These are phyloP conservation scores for Dictyostelium firmibasis DNA, from an alignment of 78 protist species.

Conservation along the genomic window DNA sequence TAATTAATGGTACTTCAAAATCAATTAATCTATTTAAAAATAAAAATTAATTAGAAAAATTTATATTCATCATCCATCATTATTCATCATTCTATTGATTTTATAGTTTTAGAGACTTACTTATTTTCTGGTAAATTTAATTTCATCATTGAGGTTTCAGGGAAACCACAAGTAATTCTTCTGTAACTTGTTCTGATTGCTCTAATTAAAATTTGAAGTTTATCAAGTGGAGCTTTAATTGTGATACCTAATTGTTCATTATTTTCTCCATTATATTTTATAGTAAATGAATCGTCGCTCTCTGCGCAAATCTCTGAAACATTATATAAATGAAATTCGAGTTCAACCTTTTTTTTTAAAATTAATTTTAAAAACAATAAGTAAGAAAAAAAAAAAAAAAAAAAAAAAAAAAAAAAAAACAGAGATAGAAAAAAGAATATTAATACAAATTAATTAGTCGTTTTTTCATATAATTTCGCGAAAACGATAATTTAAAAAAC, in stretches of 20 bases:
- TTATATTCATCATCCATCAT: too few species aligned
- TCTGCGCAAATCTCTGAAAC: slow-evolving; percentile 37
- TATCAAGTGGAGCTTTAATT: slow-evolving; percentile 37
- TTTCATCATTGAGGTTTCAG: slow-evolving; percentile 1
- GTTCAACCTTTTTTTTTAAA: slow-evolving; percentile 24
- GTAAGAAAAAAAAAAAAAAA: not conserved
- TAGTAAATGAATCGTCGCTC: not conserved
- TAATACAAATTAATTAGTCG: too few species aligned
- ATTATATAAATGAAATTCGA: slow-evolving; percentile 59
- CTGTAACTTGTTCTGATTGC: slow-evolving; percentile 69
- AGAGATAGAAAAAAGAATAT: too few species aligned
- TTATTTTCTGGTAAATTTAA: slow-evolving; percentile 31
- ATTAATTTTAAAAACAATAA: too few species aligned
- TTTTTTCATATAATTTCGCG: too few species aligned
- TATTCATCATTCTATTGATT: too few species aligned
- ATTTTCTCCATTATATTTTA: slow-evolving; percentile 24
- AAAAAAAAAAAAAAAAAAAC: not conserved
- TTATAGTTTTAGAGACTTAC: not conserved
- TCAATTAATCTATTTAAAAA: not conserved
- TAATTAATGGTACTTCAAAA: not conserved
- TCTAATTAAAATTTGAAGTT: slow-evolving; percentile 13
- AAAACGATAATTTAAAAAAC: too few species aligned
- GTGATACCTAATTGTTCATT: slow-evolving; percentile 36
- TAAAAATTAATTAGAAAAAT: not conserved
- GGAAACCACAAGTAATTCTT: slow-evolving; percentile 59